Percentiles rank a stretch among this genome's conserved stretches.
These are phyloP conservation scores for Amphirosellinia nigrospora DNA, from an alignment of 495 filamentous ascomycete genomes.

Conservation along the genomic window DNA sequence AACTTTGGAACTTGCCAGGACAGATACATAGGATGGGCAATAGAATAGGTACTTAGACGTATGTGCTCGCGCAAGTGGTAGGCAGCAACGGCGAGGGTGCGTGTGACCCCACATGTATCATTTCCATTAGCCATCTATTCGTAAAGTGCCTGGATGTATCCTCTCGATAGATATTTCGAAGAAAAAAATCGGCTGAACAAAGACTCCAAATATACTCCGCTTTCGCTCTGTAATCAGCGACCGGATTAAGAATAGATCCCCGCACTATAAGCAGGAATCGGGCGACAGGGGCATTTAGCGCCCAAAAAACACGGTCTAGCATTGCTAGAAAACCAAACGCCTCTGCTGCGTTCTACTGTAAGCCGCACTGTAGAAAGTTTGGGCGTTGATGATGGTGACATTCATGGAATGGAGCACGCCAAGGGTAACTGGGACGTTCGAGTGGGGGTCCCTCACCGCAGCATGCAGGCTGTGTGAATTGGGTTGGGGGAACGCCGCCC, in stretches of 20 bases:
- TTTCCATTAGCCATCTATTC: slow-evolving; percentile 17
- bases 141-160: background rate
- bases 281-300: background rate
- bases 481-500: background rate
- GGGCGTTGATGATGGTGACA: slow-evolving; percentile 5
- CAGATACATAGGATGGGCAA: too few species aligned
- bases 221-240: background rate
- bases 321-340: slow-evolving; percentile 11
- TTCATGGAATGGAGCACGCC: slow-evolving; percentile 22
- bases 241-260: background rate
- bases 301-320: background rate
- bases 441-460: slow-evolving; percentile 16
- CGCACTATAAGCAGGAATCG: background rate
- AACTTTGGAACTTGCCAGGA: background rate
- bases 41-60: background rate
- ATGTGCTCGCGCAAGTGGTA: background rate
- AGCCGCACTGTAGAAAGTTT: background rate
- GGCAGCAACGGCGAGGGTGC: background rate
- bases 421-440: background rate
- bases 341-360: background rate
- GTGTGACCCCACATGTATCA: background rate
- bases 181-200: background rate
- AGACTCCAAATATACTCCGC: background rate
- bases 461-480: background rate
- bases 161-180: background rate